These are phyloP conservation scores for Starmerella stigmatis DNA, from an alignment of 805 yeast species.

Conservation along the genomic window DNA sequence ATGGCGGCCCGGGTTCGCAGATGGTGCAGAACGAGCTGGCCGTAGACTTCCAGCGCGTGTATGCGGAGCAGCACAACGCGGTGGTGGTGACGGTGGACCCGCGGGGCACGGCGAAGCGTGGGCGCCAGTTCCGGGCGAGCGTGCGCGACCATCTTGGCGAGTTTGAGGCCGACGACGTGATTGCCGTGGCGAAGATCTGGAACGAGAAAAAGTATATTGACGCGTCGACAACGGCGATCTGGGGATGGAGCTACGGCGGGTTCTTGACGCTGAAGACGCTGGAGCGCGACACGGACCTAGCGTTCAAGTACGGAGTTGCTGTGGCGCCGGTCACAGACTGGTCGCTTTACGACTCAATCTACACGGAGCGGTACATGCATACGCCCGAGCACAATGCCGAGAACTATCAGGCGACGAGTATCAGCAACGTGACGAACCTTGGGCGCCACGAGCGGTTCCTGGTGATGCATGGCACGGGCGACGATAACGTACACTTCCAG, in stretches of 20 bases:
- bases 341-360: conserved; percentile 81
- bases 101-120: conserved; percentile 89
- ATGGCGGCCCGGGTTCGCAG: conserved; percentile 95
- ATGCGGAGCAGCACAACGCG: conserved; percentile 67
- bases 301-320: conserved; percentile 80
- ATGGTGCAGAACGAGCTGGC: conserved; percentile 53
- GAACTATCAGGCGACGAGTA: conserved; percentile 52
- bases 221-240: conserved; percentile 58
- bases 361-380: conserved; percentile 92
- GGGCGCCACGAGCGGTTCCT: conserved; percentile 55
- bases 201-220: conserved; percentile 54
- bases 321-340: conserved; percentile 98
- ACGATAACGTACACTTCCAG: conserved; percentile 94
- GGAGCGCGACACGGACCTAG: conserved; percentile 64
- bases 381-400: conserved; percentile 54
- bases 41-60: conserved; percentile 59
- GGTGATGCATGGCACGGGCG: conserved; percentile 93
- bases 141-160: conserved; percentile 78
- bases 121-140: conserved; percentile 59
- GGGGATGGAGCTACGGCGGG: conserved; percentile 99
- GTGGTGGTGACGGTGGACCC: conserved; percentile 94
- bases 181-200: conserved; percentile 72
- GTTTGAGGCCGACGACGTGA: conserved; percentile 78
- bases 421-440: conserved; percentile 48
- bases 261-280: conserved; percentile 81